Evolutionary conservation across 192 early-diverging fungal species (phyloP), one percentile per base, ranked within the genome.

Genomic region (Pecoramyces ruminantium): DNA sequence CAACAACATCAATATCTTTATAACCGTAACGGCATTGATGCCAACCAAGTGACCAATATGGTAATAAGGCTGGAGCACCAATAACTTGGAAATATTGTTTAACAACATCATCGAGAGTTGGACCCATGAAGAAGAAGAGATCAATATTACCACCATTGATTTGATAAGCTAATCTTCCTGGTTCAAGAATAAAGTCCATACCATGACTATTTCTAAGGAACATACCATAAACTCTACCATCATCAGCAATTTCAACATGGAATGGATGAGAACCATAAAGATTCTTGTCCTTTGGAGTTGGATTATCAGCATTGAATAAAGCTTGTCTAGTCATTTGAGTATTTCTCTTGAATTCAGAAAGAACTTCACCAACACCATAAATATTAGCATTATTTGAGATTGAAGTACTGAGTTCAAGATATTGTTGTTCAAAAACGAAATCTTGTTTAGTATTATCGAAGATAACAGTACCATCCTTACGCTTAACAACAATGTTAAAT

Each of bases 11-110:
- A 51, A 92, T 87, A 30, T 88, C 88, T 13, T 79, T 77, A 82
- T 92, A 92, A 25, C 92, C 92, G 80, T 86, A 92, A 78, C 90
- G 87, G 67, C 88, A 92, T 82, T 92, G 89, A 81, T 92, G 92
- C 77, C 86, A 86, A 0, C 92, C 92, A 30, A 92, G 83, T 25
- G 88, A 84, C 92, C 90, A 92, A 67, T 87, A 90, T 13, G 89
- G 89, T 40, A 90, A 87, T 81, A 88, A 87, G 29, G 83, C 84
- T 16, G 92, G 91, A 11, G 89, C 86, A 4, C 92, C 92, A 29
- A 93, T 86, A 30, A 93, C 82, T 80, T 90, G 86, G 4, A 90
- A 89, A 79, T 93, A 92, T 78, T 90, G 88, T 78, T 86, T 78
- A 29, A 88, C 81, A 4, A 90, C 86, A 78, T 81, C 81, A 28